phyloP scores from a whole-genome alignment of 23 red algal genomes.

The Agarophyton chilense region DNA sequence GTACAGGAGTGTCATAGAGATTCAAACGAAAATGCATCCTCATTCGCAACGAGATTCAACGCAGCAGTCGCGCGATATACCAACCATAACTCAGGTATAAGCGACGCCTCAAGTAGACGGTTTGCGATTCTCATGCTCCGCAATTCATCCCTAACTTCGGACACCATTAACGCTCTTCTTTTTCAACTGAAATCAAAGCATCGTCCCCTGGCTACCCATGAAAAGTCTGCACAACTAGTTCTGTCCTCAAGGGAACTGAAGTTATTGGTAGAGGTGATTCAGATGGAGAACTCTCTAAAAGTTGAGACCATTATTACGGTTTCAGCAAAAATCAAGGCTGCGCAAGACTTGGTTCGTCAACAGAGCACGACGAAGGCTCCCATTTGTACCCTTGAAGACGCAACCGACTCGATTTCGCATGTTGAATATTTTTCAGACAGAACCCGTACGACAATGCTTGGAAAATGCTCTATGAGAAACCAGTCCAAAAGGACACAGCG shows the following conservation, averaged over 20 bases:
- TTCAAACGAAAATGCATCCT: not conserved
- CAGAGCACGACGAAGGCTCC: no score
- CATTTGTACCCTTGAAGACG: not conserved
- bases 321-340: no score
- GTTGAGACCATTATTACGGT: no score
- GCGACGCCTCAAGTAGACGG: not conserved
- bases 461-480: not conserved
- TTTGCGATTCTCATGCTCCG: slow-evolving; percentile 20
- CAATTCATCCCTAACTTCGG: slow-evolving; percentile 3
- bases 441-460: not conserved
- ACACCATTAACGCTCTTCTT: slow-evolving; percentile 7
- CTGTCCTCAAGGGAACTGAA: not conserved
- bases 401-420: slow-evolving; percentile 3
- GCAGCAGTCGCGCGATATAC: not conserved
- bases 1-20: slow-evolving; percentile 8
- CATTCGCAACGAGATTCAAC: not conserved
- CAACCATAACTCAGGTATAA: slow-evolving; percentile 1
- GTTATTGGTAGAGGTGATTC: not conserved
- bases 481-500: no score
- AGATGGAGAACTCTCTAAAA: no score
- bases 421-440: not conserved
- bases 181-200: slow-evolving; percentile 4
- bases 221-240: no score
- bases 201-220: not conserved
- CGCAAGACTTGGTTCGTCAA: no score